phyloP scores from a whole-genome alignment of 129 eudicot genomes.

The Flaveria ramosissima region DNA sequence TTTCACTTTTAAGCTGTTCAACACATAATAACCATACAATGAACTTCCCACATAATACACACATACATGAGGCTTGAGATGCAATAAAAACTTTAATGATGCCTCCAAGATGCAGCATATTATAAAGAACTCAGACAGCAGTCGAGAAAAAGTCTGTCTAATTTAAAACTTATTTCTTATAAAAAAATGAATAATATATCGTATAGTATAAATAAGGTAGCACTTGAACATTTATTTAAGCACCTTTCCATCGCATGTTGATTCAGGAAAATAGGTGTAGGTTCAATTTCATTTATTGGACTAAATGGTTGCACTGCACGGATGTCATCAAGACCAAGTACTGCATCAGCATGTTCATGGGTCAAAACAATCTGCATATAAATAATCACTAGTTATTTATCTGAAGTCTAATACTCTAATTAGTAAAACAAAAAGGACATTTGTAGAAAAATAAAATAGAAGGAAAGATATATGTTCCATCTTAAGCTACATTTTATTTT shows the following conservation, averaged over 20 bases:
- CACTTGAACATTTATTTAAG: neutral
- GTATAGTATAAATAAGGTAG: neutral
- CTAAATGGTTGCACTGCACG: slow-evolving; percentile 79
- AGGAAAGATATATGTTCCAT: slow-evolving; percentile 8
- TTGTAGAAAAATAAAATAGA: neutral
- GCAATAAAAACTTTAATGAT: neutral
- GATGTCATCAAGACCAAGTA: slow-evolving; percentile 92
- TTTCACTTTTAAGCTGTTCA: slow-evolving; percentile 67
- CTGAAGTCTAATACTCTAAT: neutral
- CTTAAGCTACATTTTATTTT: slow-evolving; percentile 6
- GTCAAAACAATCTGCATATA: slow-evolving; percentile 77
- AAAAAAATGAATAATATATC: too few species aligned
- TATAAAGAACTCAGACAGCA: neutral
- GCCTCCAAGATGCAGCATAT: neutral
- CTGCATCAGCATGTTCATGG: slow-evolving; percentile 99
- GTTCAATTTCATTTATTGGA: slow-evolving; percentile 68
- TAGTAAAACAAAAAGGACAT: neutral
- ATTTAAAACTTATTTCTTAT: too few species aligned
- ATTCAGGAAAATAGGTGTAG: slow-evolving; percentile 85
- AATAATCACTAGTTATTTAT: slow-evolving; percentile 27
- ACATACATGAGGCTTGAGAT: neutral
- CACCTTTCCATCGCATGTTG: slow-evolving; percentile 90
- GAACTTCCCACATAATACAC: neutral
- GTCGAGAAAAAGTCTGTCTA: neutral
- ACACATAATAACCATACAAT: slow-evolving; percentile 20